These are phyloP conservation scores for Pseudocercospora pini-densiflorae DNA, from an alignment of 2,329 filamentous ascomycete genomes.

Conservation along the genomic window DNA sequence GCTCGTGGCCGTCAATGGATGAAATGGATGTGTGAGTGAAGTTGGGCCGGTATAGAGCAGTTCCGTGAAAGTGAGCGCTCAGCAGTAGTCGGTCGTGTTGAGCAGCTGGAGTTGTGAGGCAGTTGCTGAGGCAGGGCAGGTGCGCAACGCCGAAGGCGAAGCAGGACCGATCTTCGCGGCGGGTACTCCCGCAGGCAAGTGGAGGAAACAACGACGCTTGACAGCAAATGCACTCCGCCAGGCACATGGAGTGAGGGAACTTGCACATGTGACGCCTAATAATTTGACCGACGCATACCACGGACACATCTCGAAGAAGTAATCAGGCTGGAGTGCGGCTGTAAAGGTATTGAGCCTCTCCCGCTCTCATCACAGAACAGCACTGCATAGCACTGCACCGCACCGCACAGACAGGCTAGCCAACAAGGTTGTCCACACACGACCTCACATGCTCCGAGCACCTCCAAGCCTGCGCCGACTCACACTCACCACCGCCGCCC, in stretches of 20 bases:
- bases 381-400: not conserved
- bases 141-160: not conserved
- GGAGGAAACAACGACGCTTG: not conserved
- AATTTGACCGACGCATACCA: conserved; percentile 4
- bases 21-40: not conserved
- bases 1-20: not conserved
- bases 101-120: not conserved
- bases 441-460: conserved; percentile 5
- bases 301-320: not conserved
- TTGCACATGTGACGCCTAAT: not conserved
- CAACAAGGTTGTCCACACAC: conserved; percentile 7
- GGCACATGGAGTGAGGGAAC: not conserved
- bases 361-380: not conserved
- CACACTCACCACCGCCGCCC: conserved; percentile 7
- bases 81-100: not conserved
- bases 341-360: not conserved
- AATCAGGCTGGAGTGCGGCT: conserved; percentile 3
- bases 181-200: not conserved
- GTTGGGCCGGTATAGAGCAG: not conserved
- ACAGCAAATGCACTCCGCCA: not conserved
- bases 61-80: not conserved
- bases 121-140: not conserved
- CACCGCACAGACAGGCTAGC: not conserved
- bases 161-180: not conserved
- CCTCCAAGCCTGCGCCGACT: not conserved